Evolutionary conservation across 2,329 filamentous ascomycete species (phyloP).

Genomic region (Aspergillus sp.): DNA sequence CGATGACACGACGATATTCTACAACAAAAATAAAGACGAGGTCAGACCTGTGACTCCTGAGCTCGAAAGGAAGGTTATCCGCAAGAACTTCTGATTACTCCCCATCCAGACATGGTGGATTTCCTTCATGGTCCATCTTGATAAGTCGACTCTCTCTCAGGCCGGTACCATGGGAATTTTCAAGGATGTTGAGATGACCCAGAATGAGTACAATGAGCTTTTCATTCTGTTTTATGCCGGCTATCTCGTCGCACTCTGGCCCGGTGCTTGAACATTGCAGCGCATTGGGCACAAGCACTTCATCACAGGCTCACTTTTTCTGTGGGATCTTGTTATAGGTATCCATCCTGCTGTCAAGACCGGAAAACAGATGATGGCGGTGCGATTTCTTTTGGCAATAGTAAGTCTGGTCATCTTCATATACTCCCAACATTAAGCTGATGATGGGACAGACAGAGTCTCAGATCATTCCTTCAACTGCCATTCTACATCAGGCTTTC

Average conservation of each 20-base stretch:
- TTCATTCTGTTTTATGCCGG: slow-evolving; percentile 9
- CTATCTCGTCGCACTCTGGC: slow-evolving; percentile 7
- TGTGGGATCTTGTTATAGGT: slow-evolving; percentile 5
- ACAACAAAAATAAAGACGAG: slow-evolving; percentile 4
- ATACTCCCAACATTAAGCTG: background rate
- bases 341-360: slow-evolving; percentile 4
- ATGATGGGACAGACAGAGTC: slow-evolving; percentile 15
- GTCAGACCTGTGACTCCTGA: slow-evolving; percentile 3
- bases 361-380: slow-evolving; percentile 6
- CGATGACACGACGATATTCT: slow-evolving; percentile 5
- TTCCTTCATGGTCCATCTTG: slow-evolving; percentile 6
- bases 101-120: slow-evolving; percentile 7
- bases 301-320: slow-evolving; percentile 5
- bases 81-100: slow-evolving; percentile 6
- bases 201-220: slow-evolving; percentile 7
- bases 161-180: slow-evolving; percentile 8
- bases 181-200: slow-evolving; percentile 4
- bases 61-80: slow-evolving; percentile 3
- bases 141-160: slow-evolving; percentile 4
- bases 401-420: background rate
- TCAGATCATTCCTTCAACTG: slow-evolving; percentile 20
- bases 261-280: slow-evolving; percentile 4
- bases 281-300: slow-evolving; percentile 6
- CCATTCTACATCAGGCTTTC: slow-evolving; percentile 21
- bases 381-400: slow-evolving; percentile 5